Evolutionary conservation across 805 yeast genomes (phyloP).

Genomic region (Candida quercuum): DNA sequence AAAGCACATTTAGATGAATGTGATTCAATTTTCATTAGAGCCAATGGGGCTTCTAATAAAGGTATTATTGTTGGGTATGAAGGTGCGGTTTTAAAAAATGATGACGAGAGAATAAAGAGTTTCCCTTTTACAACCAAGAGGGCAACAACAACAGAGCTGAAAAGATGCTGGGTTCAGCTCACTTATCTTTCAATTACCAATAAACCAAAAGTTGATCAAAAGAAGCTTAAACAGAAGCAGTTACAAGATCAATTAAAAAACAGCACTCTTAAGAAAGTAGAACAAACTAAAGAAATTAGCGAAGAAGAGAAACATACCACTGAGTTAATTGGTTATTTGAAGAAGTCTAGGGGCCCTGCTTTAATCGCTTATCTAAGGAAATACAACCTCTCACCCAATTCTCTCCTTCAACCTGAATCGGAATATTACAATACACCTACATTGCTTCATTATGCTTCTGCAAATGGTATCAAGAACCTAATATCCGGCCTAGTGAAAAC

Average conservation of each 20-base stretch:
- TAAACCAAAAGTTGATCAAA: slow-evolving; percentile 42
- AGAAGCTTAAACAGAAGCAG: slow-evolving; percentile 22
- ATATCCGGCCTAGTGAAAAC: slow-evolving; percentile 53
- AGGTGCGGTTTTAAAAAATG: slow-evolving; percentile 42
- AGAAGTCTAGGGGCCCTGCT: slow-evolving; percentile 74
- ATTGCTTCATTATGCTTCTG: slow-evolving; percentile 71
- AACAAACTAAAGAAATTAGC: slow-evolving; percentile 19
- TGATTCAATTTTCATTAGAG: slow-evolving; percentile 69
- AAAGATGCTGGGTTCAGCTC: slow-evolving; percentile 77
- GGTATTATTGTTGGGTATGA: slow-evolving; percentile 63
- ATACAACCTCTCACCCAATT: slow-evolving; percentile 49
- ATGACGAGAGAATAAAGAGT: slow-evolving; percentile 57
- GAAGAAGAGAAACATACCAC: slow-evolving; percentile 45
- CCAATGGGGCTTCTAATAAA: slow-evolving; percentile 67
- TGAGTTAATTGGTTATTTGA: slow-evolving; percentile 55
- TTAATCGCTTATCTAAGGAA: slow-evolving; percentile 56
- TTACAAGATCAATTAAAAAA: slow-evolving; percentile 26
- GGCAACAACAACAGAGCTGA: slow-evolving; percentile 78
- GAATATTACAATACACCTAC: slow-evolving; percentile 62
- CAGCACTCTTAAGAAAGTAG: slow-evolving; percentile 21
- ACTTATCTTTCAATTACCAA: slow-evolving; percentile 51
- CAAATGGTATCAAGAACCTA: slow-evolving; percentile 61
- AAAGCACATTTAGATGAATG: slow-evolving; percentile 51
- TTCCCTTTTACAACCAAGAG: slow-evolving; percentile 90
- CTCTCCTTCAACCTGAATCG: slow-evolving; percentile 47